Evolutionary conservation across 2,329 filamentous ascomycete species (phyloP), one percentile per base, ranked within the genome.

Genomic region (Sphaerulina vaccinii): DNA sequence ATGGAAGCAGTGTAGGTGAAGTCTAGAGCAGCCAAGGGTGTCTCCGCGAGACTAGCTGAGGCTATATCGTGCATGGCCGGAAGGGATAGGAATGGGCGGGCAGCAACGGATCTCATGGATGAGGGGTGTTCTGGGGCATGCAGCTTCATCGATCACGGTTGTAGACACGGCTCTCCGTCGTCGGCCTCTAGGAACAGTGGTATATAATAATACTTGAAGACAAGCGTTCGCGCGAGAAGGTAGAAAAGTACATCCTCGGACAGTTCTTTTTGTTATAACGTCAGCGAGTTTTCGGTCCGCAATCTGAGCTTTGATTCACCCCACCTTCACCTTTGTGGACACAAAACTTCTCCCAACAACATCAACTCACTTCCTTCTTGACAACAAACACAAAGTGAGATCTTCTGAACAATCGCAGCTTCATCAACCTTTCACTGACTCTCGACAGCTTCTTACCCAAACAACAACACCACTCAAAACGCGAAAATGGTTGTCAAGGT

Each of bases 401-500:
- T n/a, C n/a, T n/a, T n/a, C n/a, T n/a, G n/a, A n/a, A n/a, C n/a
- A 10, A 13, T 10, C 27, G 11, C 27, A 13, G 10, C 27, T 32
- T 32, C 27, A 32, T 32, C 27, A 6, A 32, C 5, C 27, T 13
- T 13, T n/a, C 21, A 39, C 33, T 47, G 42, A 52, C 36, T 19
- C 21, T 7, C 5, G 19, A 11, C 45, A 43, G 45, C 44, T 11
- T 32, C 35, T 32, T 36, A 15, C 41, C 11, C 40, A 27, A 41
- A 19, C 18, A 36, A 49, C 19, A 5, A 29, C 52, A 50, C 36
- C 19, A 21, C 21, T 32, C 35, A 21, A 23, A 41, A 42, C 46
- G 59, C 60, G 60, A 67, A 52, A 45, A 76, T 76, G 73, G 72
- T 73, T 61, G 71, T 74, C 70, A 75, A 76, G 71, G 73, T 75